phyloP scores from a whole-genome alignment of 257 asterid species.

The Ballota nigra region DNA sequence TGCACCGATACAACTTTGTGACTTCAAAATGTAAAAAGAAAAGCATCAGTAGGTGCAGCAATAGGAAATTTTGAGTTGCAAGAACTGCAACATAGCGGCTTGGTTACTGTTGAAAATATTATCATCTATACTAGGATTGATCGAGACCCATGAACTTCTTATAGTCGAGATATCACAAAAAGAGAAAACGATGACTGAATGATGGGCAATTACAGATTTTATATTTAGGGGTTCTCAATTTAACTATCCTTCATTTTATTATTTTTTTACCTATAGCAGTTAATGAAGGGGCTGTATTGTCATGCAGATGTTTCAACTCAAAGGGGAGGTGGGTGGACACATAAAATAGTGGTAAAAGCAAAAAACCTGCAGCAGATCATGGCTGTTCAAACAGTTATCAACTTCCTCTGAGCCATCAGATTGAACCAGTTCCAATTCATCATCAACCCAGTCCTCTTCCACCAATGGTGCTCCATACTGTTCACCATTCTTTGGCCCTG shows the following conservation, averaged over 20 bases:
- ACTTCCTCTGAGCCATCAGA: slow-evolving; percentile 36
- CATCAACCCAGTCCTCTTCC: slow-evolving; percentile 87
- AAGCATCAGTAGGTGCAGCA: neutral
- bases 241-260: neutral
- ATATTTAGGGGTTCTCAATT: neutral
- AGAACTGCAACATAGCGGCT: neutral
- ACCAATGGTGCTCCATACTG: slow-evolving; percentile 89
- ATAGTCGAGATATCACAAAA: neutral
- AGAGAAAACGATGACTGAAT: neutral
- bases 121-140: neutral
- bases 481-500: slow-evolving; percentile 96
- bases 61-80: neutral
- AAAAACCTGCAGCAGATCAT: slow-evolving; percentile 59
- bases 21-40: slow-evolving; percentile 3
- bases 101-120: neutral
- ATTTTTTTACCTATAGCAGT: neutral
- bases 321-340: neutral
- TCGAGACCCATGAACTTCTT: neutral
- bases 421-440: slow-evolving; percentile 38
- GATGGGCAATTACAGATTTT: neutral
- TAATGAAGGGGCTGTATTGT: neutral
- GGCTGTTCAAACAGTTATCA: slow-evolving; percentile 38
- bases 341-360: neutral
- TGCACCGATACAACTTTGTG: neutral
- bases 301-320: neutral